These are phyloP conservation scores for Suhomyces kilbournensis DNA, from an alignment of 805 yeast species.

Conservation along the genomic window DNA sequence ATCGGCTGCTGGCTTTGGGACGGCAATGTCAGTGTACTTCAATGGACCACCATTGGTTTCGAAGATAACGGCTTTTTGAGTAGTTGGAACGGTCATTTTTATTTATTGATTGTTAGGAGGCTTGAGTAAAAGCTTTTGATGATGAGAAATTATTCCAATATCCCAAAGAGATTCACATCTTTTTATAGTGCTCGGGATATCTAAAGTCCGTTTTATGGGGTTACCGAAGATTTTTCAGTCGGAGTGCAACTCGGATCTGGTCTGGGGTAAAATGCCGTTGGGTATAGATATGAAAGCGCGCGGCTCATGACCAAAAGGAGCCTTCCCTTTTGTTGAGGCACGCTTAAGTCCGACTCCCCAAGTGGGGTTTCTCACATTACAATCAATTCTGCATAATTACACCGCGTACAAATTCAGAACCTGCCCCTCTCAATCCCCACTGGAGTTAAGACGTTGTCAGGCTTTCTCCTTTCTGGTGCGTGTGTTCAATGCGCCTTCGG, in stretches of 20 bases:
- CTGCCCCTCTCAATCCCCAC: neutral
- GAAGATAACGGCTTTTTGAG: slow-evolving; percentile 71
- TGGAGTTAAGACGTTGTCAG: neutral
- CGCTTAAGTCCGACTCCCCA: neutral
- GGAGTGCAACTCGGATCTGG: neutral
- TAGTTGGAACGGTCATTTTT: slow-evolving; percentile 45
- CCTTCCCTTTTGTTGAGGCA: neutral
- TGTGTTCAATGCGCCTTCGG: neutral
- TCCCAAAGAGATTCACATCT: neutral
- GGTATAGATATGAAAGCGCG: neutral
- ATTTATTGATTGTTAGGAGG: neutral
- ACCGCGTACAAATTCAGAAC: neutral
- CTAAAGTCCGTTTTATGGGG: neutral
- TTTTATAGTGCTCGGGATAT: neutral
- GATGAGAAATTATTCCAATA: neutral
- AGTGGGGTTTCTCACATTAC: neutral
- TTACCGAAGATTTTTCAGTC: neutral
- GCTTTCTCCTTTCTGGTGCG: neutral
- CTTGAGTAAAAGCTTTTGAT: neutral
- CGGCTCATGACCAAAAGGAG: neutral
- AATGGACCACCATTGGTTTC: slow-evolving; percentile 64
- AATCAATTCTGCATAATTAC: neutral
- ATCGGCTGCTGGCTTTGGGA: slow-evolving; percentile 73
- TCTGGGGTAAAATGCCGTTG: neutral
- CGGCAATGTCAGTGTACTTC: slow-evolving; percentile 65